phyloP scores from a whole-genome alignment of 108 stramenopile genomes.

The Cylindrotheca closterium region DNA sequence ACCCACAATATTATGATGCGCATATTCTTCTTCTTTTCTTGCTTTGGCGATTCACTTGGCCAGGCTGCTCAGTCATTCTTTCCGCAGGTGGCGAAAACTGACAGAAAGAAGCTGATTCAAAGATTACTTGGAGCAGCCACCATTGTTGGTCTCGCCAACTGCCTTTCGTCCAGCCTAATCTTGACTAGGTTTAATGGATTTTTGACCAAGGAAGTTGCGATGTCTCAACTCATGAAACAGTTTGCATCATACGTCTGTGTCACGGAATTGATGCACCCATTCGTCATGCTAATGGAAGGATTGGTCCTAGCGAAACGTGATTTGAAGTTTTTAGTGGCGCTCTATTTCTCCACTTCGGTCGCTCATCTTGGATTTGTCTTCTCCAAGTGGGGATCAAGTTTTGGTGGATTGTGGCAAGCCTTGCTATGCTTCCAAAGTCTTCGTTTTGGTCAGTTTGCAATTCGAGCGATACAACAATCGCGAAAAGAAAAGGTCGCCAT shows the following conservation, averaged over 20 bases:
- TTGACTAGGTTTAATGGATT: slow-evolving; percentile 36
- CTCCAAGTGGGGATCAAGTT: slow-evolving; percentile 34
- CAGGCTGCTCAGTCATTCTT: slow-evolving; percentile 90
- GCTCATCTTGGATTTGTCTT: slow-evolving; percentile 49
- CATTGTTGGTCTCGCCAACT: slow-evolving; percentile 19
- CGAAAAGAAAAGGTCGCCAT: too few species aligned
- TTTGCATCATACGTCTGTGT: slow-evolving; percentile 40
- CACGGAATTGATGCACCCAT: slow-evolving; percentile 66
- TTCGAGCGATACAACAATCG: slow-evolving; percentile 18
- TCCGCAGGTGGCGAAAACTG: slow-evolving; percentile 57
- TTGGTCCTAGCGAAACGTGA: slow-evolving; percentile 67
- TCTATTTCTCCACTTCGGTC: slow-evolving; percentile 51
- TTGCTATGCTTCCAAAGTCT: slow-evolving; percentile 68
- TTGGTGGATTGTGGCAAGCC: slow-evolving; percentile 67
- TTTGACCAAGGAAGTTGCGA: slow-evolving; percentile 52
- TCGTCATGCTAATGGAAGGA: slow-evolving; percentile 78
- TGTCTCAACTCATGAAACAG: slow-evolving; percentile 50
- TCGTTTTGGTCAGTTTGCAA: slow-evolving; percentile 57
- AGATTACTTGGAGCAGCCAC: slow-evolving; percentile 24
- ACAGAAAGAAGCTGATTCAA: slow-evolving; percentile 11
- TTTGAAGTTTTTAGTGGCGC: slow-evolving; percentile 48
- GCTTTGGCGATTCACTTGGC: slow-evolving; percentile 85
- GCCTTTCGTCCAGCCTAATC: slow-evolving; percentile 14
- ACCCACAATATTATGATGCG: slow-evolving; percentile 87
- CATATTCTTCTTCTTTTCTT: slow-evolving; percentile 91